These are phyloP conservation scores for Leccinum olivaceopallidum DNA, from an alignment of 768 basidiomycete genomes.

Conservation along the genomic window DNA sequence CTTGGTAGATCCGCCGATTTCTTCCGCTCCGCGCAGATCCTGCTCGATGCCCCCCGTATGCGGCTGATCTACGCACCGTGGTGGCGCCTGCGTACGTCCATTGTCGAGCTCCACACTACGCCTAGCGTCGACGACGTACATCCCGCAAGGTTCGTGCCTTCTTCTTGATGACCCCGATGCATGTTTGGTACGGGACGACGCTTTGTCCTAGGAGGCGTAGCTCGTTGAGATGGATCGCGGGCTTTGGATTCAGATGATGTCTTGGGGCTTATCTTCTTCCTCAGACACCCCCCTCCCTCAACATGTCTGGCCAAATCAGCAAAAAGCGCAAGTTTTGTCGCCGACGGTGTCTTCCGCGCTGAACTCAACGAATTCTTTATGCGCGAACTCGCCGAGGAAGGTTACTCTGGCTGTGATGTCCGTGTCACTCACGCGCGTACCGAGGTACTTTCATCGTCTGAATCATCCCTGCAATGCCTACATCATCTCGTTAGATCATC, in stretches of 20 bases:
- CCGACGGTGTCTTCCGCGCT: conserved; percentile 98
- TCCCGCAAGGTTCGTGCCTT: conserved; percentile 26
- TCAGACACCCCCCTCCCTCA: conserved; percentile 29
- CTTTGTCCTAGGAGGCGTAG: not conserved
- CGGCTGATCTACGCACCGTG: conserved; percentile 57
- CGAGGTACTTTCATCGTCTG: conserved; percentile 56
- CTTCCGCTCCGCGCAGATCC: conserved; percentile 71
- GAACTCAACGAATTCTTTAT: conserved; percentile 99
- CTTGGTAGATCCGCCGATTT: conserved; percentile 69
- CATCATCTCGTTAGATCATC: conserved; percentile 68
- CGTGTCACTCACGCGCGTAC: conserved; percentile 99
- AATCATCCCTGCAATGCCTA: conserved; percentile 2
- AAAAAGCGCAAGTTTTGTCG: conserved; percentile 99
- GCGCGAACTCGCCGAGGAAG: conserved; percentile 97
- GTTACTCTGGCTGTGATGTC: conserved; percentile 99
- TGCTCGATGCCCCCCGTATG: conserved; percentile 55
- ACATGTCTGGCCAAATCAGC: conserved; percentile 87
- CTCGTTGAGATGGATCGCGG: conserved; percentile 23
- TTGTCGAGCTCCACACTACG: conserved; percentile 36
- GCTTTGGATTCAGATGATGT: conserved; percentile 20
- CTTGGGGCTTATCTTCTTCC: conserved; percentile 20
- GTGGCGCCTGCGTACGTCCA: conserved; percentile 81
- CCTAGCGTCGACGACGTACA: conserved; percentile 20
- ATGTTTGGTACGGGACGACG: not conserved
- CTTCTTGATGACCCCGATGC: not conserved